These are phyloP conservation scores for Phytopythium cucurbitacearum DNA, from an alignment of 352 stramenopile species.

Conservation along the genomic window DNA sequence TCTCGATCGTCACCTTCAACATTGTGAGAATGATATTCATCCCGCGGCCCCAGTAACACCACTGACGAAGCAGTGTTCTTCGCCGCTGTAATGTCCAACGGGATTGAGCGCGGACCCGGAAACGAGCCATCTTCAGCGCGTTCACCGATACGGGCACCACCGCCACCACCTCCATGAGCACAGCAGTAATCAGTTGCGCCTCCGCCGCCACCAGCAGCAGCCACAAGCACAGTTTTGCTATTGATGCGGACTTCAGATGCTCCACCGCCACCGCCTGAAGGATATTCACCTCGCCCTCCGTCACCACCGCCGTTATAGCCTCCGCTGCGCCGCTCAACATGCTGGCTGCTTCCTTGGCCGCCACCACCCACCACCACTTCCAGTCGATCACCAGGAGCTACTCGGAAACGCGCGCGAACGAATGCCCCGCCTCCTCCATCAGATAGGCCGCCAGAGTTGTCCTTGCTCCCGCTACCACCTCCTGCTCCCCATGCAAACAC, in stretches of 20 bases:
- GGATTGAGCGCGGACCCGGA: slow-evolving; percentile 29
- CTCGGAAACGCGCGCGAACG: slow-evolving; percentile 42
- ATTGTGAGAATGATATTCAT: slow-evolving; percentile 62
- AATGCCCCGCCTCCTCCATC: slow-evolving; percentile 76
- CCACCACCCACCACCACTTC: slow-evolving; percentile 62
- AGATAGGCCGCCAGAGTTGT: slow-evolving; percentile 13
- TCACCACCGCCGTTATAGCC: slow-evolving; percentile 70
- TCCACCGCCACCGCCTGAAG: slow-evolving; percentile 61
- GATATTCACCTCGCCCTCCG: slow-evolving; percentile 46
- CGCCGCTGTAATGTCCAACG: slow-evolving; percentile 26
- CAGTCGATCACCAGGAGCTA: slow-evolving; percentile 37
- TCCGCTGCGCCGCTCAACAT: slow-evolving; percentile 21
- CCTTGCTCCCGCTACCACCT: slow-evolving; percentile 46
- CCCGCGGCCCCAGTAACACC: slow-evolving; percentile 8
- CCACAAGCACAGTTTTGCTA: slow-evolving; percentile 47
- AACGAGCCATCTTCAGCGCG: slow-evolving; percentile 29
- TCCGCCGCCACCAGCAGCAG: slow-evolving; percentile 63
- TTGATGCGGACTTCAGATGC: slow-evolving; percentile 48
- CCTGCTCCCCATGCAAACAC: slow-evolving; percentile 79
- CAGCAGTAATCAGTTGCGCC: slow-evolving; percentile 77
- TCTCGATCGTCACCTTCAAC: slow-evolving; percentile 44
- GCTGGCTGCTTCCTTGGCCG: slow-evolving; percentile 12
- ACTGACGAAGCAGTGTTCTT: slow-evolving; percentile 1
- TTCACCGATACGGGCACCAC: slow-evolving; percentile 23
- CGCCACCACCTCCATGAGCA: slow-evolving; percentile 60